Conservation (phyloP, 345 rosid species). For the Gossypium stocksii region DNA sequence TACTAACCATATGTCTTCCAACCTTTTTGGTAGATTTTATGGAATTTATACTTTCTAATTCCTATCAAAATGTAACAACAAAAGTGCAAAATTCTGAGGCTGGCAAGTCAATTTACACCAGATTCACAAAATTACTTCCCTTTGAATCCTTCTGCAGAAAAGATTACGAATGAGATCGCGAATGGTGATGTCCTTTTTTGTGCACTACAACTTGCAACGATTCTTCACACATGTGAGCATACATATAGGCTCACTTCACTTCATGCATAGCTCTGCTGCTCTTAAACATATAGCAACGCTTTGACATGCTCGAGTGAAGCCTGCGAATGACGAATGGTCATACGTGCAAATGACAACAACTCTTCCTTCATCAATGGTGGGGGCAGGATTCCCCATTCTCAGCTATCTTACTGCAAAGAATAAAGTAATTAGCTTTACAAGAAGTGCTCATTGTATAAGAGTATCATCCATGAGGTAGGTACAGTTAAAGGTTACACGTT, state of each 20-base stretch:
- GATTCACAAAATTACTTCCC: slow-evolving; percentile 36
- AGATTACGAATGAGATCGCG: slow-evolving; percentile 18
- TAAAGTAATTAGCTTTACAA: not conserved
- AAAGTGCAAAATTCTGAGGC: slow-evolving; percentile 8
- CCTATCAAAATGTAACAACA: slow-evolving; percentile 15
- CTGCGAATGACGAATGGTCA: slow-evolving; percentile 8
- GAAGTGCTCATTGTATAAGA: not conserved
- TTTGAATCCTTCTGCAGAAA: slow-evolving; percentile 35
- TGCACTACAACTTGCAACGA: slow-evolving; percentile 39
- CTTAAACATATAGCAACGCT: not conserved
- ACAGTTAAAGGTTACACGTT: too few species aligned
- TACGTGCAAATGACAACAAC: slow-evolving; percentile 4
- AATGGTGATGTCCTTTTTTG: slow-evolving; percentile 41
- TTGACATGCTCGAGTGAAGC: not conserved
- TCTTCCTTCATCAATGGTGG: not conserved
- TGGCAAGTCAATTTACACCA: slow-evolving; percentile 28
- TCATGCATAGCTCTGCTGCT: not conserved
- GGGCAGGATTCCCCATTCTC: slow-evolving; percentile 12
- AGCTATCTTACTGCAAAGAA: slow-evolving; percentile 7
- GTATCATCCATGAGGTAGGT: not conserved
- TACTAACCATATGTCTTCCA: slow-evolving; percentile 20
- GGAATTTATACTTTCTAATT: slow-evolving; percentile 10
- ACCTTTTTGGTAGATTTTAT: slow-evolving; percentile 20
- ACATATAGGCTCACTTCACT: slow-evolving; percentile 10
- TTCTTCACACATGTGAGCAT: slow-evolving; percentile 21